phyloP scores from a whole-genome alignment of 2,329 filamentous ascomycete species.

The Penicillium sp. region DNA sequence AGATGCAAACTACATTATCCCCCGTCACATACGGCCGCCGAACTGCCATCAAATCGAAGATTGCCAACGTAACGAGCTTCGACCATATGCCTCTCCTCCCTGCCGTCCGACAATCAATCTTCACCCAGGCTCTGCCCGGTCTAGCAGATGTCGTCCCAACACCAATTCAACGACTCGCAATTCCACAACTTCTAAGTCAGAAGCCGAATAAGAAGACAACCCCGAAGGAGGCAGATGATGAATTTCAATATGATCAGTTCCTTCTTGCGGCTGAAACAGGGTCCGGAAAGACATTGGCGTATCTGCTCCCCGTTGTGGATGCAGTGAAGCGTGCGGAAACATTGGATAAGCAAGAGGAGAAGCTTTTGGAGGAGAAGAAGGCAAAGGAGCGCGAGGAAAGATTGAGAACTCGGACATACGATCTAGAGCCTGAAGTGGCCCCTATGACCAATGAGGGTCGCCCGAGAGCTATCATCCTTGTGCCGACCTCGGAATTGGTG shows the following conservation, averaged over 20 bases:
- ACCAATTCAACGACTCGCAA: constrained; percentile 83
- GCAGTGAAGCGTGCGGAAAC: constrained; percentile 76
- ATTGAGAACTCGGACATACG: constrained; percentile 59
- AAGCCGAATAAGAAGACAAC: constrained; percentile 42
- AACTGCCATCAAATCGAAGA: constrained; percentile 59
- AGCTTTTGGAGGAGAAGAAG: constrained; percentile 53
- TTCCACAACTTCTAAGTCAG: constrained; percentile 72
- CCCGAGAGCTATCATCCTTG: constrained; percentile 79
- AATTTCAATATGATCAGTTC: constrained; percentile 62
- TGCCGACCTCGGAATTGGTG: constrained; percentile 90
- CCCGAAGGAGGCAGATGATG: constrained; percentile 29
- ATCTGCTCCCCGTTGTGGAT: constrained; percentile 81
- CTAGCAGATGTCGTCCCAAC: constrained; percentile 78
- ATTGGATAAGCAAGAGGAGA: constrained; percentile 62
- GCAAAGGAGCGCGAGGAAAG: constrained; percentile 54
- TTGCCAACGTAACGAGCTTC: constrained; percentile 72
- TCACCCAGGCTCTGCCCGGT: constrained; percentile 70
- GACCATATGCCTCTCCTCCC: constrained; percentile 77
- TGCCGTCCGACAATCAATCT: constrained; percentile 67
- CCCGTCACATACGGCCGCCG: constrained; percentile 73
- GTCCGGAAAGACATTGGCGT: constrained; percentile 94
- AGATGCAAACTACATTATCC: constrained; percentile 84
- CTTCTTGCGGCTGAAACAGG: constrained; percentile 93
- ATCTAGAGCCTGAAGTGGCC: constrained; percentile 58
- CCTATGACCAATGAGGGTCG: constrained; percentile 72